Conservation (phyloP, 164 flowering plant species). For the Stephania japonica region DNA sequence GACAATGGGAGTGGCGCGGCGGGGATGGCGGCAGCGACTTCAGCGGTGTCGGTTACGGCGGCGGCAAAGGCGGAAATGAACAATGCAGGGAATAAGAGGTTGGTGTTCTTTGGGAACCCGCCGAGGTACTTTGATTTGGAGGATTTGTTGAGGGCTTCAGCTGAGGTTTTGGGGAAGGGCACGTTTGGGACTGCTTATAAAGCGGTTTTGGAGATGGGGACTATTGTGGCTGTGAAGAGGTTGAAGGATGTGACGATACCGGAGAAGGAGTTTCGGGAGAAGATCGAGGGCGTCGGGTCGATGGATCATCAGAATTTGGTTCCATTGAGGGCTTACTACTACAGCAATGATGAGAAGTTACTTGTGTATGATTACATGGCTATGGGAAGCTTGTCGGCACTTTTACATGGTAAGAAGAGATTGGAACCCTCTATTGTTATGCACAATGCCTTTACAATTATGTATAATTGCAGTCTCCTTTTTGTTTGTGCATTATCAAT, state of each 20-base stretch:
- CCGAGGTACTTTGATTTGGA: slow-evolving; percentile 48
- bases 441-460: not conserved
- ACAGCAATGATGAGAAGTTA: slow-evolving; percentile 70
- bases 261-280: slow-evolving; percentile 75
- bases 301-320: slow-evolving; percentile 72
- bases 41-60: slow-evolving; percentile 13
- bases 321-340: slow-evolving; percentile 75
- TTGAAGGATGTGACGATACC: slow-evolving; percentile 60
- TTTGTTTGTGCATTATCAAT: not conserved
- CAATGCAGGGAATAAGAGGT: slow-evolving; percentile 28
- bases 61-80: slow-evolving; percentile 16
- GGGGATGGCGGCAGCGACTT: slow-evolving; percentile 10
- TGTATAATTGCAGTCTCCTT: not conserved
- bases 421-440: not conserved
- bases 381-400: slow-evolving; percentile 95
- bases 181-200: slow-evolving; percentile 74
- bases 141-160: slow-evolving; percentile 70
- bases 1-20: slow-evolving; percentile 11
- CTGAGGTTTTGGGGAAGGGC: slow-evolving; percentile 85
- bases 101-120: slow-evolving; percentile 46
- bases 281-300: slow-evolving; percentile 60
- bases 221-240: slow-evolving; percentile 80
- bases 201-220: slow-evolving; percentile 63
- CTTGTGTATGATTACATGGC: slow-evolving; percentile 90
- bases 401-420: slow-evolving; percentile 76